A percentile compares a stretch with the other conserved stretches of the same genome.
Conservation (phyloP, 108 stramenopile genomes). For the Nitzschia sp. region DNA sequence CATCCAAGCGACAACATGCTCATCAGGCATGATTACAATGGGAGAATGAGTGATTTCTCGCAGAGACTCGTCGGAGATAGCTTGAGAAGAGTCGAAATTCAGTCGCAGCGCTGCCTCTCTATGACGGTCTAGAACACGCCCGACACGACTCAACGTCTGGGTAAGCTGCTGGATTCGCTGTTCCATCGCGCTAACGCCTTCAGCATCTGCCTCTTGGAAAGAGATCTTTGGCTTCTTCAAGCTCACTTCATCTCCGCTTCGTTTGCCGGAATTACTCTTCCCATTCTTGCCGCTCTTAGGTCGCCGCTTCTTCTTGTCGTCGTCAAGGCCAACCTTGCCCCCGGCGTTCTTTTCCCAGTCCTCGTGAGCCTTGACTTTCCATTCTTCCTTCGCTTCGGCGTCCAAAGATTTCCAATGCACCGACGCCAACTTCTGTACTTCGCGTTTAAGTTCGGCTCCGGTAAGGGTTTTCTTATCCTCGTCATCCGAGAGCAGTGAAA, state of each 20-base stretch:
- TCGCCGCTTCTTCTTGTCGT: conserved; percentile 31
- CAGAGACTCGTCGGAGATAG: conserved; percentile 21
- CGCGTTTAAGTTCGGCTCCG: conserved; percentile 58
- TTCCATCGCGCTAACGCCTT: conserved; percentile 86
- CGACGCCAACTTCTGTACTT: conserved; percentile 59
- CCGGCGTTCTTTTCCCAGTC: conserved; percentile 69
- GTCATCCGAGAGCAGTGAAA: conserved; percentile 41
- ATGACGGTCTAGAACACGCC: conserved; percentile 86
- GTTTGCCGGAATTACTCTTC: conserved; percentile 22
- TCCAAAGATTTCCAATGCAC: conserved; percentile 58
- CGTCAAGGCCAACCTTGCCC: conserved; percentile 42
- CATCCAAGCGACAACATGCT: conserved; percentile 76
- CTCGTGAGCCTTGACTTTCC: conserved; percentile 60
- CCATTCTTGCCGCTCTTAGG: conserved; percentile 11
- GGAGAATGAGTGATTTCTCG: conserved; percentile 68
- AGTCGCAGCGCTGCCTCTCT: conserved; percentile 45
- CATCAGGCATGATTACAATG: conserved; percentile 68
- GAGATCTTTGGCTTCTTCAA: conserved; percentile 37
- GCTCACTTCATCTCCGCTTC: background rate
- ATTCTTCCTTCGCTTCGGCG: conserved; percentile 58
- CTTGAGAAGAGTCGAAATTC: conserved; percentile 17
- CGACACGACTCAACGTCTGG: conserved; percentile 76
- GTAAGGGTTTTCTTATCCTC: conserved; percentile 38
- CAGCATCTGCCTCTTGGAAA: conserved; percentile 82
- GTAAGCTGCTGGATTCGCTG: conserved; percentile 88